Evolutionary conservation across 116 monocot genomes (phyloP), one percentile per base, ranked within the genome.

Genomic region (Trichopus zeylanicus): DNA sequence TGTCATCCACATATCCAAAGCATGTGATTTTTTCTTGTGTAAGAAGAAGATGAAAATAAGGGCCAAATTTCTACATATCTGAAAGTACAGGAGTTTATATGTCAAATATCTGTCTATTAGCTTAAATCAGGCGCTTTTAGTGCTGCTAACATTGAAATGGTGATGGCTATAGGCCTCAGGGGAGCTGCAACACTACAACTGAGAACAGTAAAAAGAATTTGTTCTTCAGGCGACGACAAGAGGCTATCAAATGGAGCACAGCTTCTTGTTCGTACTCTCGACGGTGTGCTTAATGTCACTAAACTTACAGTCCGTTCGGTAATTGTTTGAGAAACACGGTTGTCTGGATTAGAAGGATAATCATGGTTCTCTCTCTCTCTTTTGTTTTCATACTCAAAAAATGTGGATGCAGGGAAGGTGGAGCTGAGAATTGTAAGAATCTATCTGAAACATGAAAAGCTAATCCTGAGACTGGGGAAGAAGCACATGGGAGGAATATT

Each of bases 381-480:
- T n/a, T 3, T 9, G 26, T 3, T 8, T 53, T 25, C 23, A 22
- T 25, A 24, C 0, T 53, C 22, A 5, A 53, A 7, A 53, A 1
- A 13, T 29, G 19, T 66, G 19, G 7, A 48, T 68, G 68, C 82
- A 82, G 87, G 87, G 31, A 70, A 63, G 51, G 54, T 79, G 35
- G 78, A 76, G 38, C 13, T 70, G 1, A 75, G 82, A 55, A 67
- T 60, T 48, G 82, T 79, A 18, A 63, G 62, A 0, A 53, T 82
- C 28, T 64, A 73, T 28, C n/a, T 65, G 23, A 76, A 76, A 59
- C 58, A 60, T 27, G 48, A 51, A 11, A 72, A 57, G 13, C 67
- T 79, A 15, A 62, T 29, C 26, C 51, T 87, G 51, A 73, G 48
- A 59, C 26, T 87, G 30, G 87, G 64, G 21, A 87, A 82, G 68